phyloP scores from a whole-genome alignment of 75 land plant genomes.

The Isoetes taiwanensis region DNA sequence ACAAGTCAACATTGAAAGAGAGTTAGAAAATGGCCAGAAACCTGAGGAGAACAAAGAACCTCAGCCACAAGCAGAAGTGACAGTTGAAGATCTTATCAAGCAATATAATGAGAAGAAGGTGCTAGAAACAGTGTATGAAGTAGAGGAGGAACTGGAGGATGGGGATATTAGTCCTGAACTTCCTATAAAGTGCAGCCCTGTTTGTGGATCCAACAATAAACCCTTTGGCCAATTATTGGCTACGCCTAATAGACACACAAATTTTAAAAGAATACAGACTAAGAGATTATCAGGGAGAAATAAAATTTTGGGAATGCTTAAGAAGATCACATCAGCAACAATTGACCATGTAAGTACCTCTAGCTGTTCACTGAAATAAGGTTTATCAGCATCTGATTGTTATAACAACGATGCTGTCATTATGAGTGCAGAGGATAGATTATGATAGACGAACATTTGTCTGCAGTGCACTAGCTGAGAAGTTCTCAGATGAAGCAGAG shows the following conservation, averaged over 20 bases:
- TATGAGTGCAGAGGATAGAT: constrained; percentile 10
- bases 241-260: neutral
- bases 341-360: constrained; percentile 15
- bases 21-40: neutral
- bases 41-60: neutral
- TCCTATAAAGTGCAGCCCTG: constrained; percentile 12
- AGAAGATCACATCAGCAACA: constrained; percentile 5
- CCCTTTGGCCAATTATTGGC: constrained; percentile 11
- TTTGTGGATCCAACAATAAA: constrained; percentile 2
- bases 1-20: neutral
- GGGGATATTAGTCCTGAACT: constrained; percentile 1
- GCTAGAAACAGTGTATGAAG: constrained; percentile 24
- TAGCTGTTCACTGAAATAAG: neutral
- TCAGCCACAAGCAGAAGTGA: constrained; percentile 9
- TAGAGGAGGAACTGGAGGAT: constrained; percentile 14
- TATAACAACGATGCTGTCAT: neutral
- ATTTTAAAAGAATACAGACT: constrained; percentile 5
- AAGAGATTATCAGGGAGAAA: neutral
- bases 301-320: neutral
- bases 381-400: neutral
- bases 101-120: constrained; percentile 14
- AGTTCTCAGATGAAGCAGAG: constrained; percentile 9
- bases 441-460: constrained; percentile 6
- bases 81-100: constrained; percentile 13
- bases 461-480: constrained; percentile 18